Percentiles rank a stretch among this genome's conserved stretches.
phyloP scores from a whole-genome alignment of 768 basidiomycete species.

The Auricularia heimuer region DNA sequence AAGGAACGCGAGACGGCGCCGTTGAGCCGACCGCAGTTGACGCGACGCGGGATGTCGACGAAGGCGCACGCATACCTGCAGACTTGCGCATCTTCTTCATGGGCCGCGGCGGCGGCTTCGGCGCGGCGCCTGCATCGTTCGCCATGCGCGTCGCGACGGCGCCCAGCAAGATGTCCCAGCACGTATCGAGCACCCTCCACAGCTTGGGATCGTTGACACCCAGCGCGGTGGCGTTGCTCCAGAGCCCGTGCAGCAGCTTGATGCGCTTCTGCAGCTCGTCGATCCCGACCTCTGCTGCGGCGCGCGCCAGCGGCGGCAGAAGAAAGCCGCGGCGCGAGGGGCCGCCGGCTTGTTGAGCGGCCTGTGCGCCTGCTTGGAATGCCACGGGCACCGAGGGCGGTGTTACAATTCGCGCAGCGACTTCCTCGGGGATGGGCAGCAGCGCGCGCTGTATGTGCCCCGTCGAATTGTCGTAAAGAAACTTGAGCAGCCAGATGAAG shows the following conservation, averaged over 20 bases:
- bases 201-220: slow-evolving; percentile 40
- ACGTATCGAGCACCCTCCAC: slow-evolving; percentile 38
- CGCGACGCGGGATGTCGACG: slow-evolving; percentile 9
- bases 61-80: background rate
- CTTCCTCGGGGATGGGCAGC: background rate
- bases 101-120: background rate
- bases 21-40: slow-evolving; percentile 15
- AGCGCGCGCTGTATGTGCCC: background rate
- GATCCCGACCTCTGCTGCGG: background rate
- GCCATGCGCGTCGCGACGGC: background rate
- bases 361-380: background rate
- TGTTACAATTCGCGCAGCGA: background rate
- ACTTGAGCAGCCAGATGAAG: background rate
- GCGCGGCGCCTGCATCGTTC: background rate
- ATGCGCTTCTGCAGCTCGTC: background rate
- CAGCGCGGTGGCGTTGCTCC: slow-evolving; percentile 40
- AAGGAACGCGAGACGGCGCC: too few relatives aligned
- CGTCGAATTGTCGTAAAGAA: background rate
- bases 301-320: background rate
- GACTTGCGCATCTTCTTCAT: too few relatives aligned
- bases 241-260: slow-evolving; percentile 27
- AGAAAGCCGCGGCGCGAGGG: background rate
- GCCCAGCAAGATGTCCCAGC: slow-evolving; percentile 37
- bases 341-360: background rate
- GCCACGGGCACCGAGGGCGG: background rate